Evolutionary conservation across 2,329 filamentous ascomycete species (phyloP), one percentile per base, ranked within the genome.

Genomic region (Fusarium euwallaceae): DNA sequence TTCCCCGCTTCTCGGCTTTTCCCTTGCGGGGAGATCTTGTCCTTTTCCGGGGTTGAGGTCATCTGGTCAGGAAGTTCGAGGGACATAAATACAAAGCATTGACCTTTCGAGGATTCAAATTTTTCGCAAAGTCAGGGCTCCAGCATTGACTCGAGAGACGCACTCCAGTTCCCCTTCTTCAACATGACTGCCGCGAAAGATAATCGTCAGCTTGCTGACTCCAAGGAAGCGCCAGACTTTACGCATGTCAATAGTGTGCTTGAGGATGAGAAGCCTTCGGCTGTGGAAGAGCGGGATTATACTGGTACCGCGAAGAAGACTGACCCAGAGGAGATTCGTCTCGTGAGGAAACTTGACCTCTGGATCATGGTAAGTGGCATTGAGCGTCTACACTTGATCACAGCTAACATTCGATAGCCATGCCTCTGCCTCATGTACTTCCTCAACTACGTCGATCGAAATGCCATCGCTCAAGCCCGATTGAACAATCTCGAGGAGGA

Each of bases 401-500:
- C 1, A 3, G 11, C 68, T 76, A 55, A 76, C 29, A 8, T 11
- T n/a, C 14, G 1, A 16, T 16, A 80, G 79, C 79, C 79, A 1
- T 73, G 71, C 34, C 69, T 80, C n/a, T 86, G 84, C 73, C 43
- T 83, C 8, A 87, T 85, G 83, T 86, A 86, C 61, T 86, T 84
- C 65, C 78, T 86, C 51, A 86, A 84, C 71, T 85, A 84, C 65
- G 80, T 86, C 67, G 85, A 87, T 43, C 80, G 85, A 34, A 86
- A 86, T 45, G 85, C 85, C 51, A 86, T 87, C 62, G 84, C 85
- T 0, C 84, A 86, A 51, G 86, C 86, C 7, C 83, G 86, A 66
- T 75, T 85, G 11, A 88, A 88, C 4, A 85, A 86, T 11, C 73
- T 88, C 4, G 84, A 87, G 67, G 76, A 83, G 11, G 86, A 91